phyloP scores from a whole-genome alignment of 306 rosid genomes.

The Sicyos edulis region DNA sequence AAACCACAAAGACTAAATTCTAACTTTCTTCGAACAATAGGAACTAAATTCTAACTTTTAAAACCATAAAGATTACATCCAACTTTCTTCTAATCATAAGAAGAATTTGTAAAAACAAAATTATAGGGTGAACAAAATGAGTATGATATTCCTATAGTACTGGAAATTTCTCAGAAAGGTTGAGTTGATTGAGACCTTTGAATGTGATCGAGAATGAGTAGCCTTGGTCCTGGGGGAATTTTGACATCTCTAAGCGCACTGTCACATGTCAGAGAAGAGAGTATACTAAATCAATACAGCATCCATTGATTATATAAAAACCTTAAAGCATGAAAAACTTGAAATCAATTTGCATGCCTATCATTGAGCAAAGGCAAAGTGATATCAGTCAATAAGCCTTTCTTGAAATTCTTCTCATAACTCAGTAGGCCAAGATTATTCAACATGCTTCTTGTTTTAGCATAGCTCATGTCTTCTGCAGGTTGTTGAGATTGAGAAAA shows the following conservation, averaged over 20 bases:
- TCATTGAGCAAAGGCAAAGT: conserved; percentile 93
- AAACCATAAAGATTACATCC: too few species aligned
- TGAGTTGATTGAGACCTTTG: conserved; percentile 38
- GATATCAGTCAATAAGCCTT: conserved; percentile 64
- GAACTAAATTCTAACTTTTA: too few species aligned
- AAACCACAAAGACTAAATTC: too few species aligned
- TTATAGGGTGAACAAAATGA: too few species aligned
- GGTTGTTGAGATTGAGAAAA: conserved; percentile 57
- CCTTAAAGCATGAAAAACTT: neutral
- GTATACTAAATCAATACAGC: neutral
- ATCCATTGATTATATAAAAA: neutral
- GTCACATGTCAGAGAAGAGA: conserved; percentile 28
- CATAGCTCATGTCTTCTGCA: conserved; percentile 51
- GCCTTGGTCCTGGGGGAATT: conserved; percentile 95
- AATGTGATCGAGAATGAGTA: conserved; percentile 87
- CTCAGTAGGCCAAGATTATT: conserved; percentile 73
- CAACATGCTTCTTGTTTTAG: conserved; percentile 74
- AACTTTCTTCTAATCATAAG: too few species aligned
- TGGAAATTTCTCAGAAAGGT: neutral
- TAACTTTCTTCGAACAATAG: too few species aligned
- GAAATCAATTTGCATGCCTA: conserved; percentile 47
- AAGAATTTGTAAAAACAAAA: too few species aligned
- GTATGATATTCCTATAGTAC: too few species aligned
- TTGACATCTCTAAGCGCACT: conserved; percentile 91
- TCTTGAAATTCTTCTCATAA: conserved; percentile 90